Conservation (phyloP, 352 stramenopile species). For the Thraustochytrium striatum region DNA sequence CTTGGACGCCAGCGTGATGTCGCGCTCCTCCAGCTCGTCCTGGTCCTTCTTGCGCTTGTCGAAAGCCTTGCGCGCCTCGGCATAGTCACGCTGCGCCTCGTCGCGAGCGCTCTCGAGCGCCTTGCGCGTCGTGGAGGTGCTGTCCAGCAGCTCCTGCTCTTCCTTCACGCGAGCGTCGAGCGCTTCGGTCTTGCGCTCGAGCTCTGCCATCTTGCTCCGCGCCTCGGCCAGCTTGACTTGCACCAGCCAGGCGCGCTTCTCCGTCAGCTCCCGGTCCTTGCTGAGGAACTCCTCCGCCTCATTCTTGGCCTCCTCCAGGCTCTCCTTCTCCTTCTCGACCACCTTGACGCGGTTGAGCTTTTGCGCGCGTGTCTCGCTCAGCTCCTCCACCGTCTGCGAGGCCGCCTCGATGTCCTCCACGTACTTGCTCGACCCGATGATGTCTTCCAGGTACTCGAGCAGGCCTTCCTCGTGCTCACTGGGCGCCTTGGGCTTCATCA, state of each 20-base stretch:
- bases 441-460: conserved; percentile 99
- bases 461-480: conserved; percentile 87
- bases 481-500: conserved; percentile 97
- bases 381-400: conserved; percentile 84
- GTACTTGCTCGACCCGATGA: conserved; percentile 97
- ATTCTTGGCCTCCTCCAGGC: conserved; percentile 84
- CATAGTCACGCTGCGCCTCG: conserved; percentile 62
- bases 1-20: conserved; percentile 95
- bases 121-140: not conserved
- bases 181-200: conserved; percentile 24
- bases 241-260: conserved; percentile 48
- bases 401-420: conserved; percentile 88
- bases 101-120: not conserved
- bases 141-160: not conserved
- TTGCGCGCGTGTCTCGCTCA: conserved; percentile 81
- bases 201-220: not conserved
- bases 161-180: conserved; percentile 3
- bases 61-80: conserved; percentile 74
- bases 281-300: conserved; percentile 88
- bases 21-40: conserved; percentile 88
- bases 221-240: not conserved
- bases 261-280: conserved; percentile 91
- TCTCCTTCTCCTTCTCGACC: conserved; percentile 92
- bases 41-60: conserved; percentile 84
- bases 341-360: conserved; percentile 97